Percentiles rank a stretch among this genome's conserved stretches.
These are phyloP conservation scores for Mycogone perniciosa DNA, from an alignment of 2,329 filamentous ascomycete species.

Conservation along the genomic window DNA sequence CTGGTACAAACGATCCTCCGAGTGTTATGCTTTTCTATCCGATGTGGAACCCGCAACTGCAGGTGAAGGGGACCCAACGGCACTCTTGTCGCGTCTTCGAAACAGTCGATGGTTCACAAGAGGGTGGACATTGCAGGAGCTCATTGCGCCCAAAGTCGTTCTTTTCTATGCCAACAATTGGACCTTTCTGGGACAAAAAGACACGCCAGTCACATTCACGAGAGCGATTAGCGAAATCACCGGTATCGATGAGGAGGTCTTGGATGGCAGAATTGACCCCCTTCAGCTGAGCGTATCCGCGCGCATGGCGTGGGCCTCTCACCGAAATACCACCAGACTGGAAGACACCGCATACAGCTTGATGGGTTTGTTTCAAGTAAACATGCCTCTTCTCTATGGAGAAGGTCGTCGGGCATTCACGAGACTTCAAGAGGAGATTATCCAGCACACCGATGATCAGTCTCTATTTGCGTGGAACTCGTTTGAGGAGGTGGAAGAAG, in stretches of 20 bases:
- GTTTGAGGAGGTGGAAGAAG: conserved; percentile 9
- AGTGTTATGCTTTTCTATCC: conserved; percentile 22
- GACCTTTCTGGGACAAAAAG: conserved; percentile 8
- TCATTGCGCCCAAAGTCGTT: conserved; percentile 14
- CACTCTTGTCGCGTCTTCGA: conserved; percentile 5
- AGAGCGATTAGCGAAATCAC: conserved; percentile 5
- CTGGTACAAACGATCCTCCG: conserved; percentile 21
- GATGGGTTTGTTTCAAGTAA: conserved; percentile 16
- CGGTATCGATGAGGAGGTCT: conserved; percentile 4
- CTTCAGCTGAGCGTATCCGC: conserved; percentile 11
- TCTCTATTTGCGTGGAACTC: conserved; percentile 17
- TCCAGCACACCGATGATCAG: conserved; percentile 13
- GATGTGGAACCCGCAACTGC: conserved; percentile 14
- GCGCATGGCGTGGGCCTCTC: conserved; percentile 16
- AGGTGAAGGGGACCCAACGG: background rate
- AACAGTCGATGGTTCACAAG: conserved; percentile 20
- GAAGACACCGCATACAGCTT: conserved; percentile 18
- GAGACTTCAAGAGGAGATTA: conserved; percentile 13
- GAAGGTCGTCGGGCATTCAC: conserved; percentile 13
- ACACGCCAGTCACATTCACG: background rate
- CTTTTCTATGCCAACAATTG: conserved; percentile 11
- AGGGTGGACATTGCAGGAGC: conserved; percentile 16
- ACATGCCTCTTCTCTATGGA: conserved; percentile 18
- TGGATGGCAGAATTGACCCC: conserved; percentile 7
- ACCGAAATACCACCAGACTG: conserved; percentile 13